Percentiles rank a stretch among this genome's conserved stretches.
These are phyloP conservation scores for Boletus sp. DNA, from an alignment of 1,284 basidiomycete genomes.

Conservation along the genomic window DNA sequence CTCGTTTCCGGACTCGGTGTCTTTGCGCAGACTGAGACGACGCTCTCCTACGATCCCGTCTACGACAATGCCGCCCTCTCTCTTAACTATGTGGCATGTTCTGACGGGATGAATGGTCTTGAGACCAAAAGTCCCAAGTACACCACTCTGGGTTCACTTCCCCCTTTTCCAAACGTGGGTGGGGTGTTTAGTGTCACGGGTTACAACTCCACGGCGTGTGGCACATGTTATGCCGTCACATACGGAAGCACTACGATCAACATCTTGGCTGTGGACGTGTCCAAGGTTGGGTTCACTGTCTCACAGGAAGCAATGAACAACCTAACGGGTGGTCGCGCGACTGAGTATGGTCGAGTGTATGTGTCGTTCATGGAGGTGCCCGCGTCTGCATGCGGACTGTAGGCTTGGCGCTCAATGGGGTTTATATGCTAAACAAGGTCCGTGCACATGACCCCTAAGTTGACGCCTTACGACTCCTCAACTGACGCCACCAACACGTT, in stretches of 20 bases:
- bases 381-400: background rate
- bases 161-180: constrained; percentile 39
- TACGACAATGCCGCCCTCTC: constrained; percentile 36
- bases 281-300: background rate
- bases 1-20: background rate
- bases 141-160: constrained; percentile 36
- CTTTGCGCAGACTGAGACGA: constrained; percentile 24
- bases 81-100: constrained; percentile 39
- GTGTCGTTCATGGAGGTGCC: constrained; percentile 2
- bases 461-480: background rate
- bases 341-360: background rate
- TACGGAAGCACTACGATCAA: constrained; percentile 2
- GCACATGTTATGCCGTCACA: constrained; percentile 1
- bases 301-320: constrained; percentile 7
- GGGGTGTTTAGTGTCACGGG: constrained; percentile 27
- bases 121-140: constrained; percentile 25
- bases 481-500: constrained; percentile 1
- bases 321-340: constrained; percentile 1
- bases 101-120: constrained; percentile 37
- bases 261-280: constrained; percentile 6
- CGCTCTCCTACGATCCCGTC: constrained; percentile 34
- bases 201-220: background rate
- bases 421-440: background rate
- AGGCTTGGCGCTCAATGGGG: background rate
- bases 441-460: background rate